Evolutionary conservation across 2,329 filamentous ascomycete genomes (phyloP), one percentile per base, ranked within the genome.

Genomic region (Colletotrichum chrysophilum): DNA sequence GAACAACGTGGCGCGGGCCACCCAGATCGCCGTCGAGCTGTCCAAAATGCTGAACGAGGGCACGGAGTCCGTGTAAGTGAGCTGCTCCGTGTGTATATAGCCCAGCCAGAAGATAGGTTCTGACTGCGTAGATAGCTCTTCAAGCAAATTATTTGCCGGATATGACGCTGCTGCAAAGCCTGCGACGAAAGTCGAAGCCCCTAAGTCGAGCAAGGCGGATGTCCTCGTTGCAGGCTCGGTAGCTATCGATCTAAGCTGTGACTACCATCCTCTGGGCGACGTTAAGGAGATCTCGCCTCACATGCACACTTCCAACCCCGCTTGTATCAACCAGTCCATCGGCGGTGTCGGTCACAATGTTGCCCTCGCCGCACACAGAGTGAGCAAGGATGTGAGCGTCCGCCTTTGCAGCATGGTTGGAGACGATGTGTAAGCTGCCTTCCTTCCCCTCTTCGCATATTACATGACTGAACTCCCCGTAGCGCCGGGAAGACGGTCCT

Each of bases 291-390:
- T 80, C 9, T 82, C 84, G 6, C 89, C 92, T 7, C 86, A 89
- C 66, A 87, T 93, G 48, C 91, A 96, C 75, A 98, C 96, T 1
- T 98, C 96, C 1, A 98, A 98, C 80, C 95, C 95, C 65, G 92
- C 96, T 9, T 87, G 88, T 16, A 97, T 98, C 78, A 92, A 87
- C 43, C 95, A 98, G 81, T 95, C 94, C 1, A 90, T 98, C 9
- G 97, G 97, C 14, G 97, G 97, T 8, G 97, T 98, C 9, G 97
- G 95, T 8, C 93, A 96, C 81, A 98, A 98, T 80, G 95, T 98
- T 60, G 95, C 97, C 18, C 90, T 95, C 64, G 96, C 96, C 60
- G 93, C 95, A 1, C 94, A 96, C 78, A 90, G 93, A 36, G 89
- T 89, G 16, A 90, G 94, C 75, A 92, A 91, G 9, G 81, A 85